These are phyloP conservation scores for Botrytis aclada DNA, from an alignment of 2,329 filamentous ascomycete genomes.

Conservation along the genomic window DNA sequence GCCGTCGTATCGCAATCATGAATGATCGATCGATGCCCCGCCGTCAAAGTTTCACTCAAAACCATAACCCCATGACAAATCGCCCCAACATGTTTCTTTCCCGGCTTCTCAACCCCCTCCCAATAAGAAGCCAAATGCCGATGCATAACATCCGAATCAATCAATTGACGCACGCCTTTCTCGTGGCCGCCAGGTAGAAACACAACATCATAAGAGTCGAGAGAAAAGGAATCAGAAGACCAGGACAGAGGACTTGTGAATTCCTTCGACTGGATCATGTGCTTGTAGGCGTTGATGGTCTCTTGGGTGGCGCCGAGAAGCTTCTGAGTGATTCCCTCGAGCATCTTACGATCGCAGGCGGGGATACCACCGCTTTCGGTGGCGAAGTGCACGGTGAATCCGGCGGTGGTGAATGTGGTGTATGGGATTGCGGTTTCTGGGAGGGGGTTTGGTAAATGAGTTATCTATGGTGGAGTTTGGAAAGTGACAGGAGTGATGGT, in stretches of 20 bases:
- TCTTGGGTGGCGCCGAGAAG: slow-evolving; percentile 47
- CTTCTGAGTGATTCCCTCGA: slow-evolving; percentile 48
- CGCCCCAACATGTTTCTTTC: slow-evolving; percentile 46
- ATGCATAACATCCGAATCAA: slow-evolving; percentile 48
- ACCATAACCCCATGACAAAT: slow-evolving; percentile 54
- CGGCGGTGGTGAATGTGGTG: slow-evolving; percentile 46
- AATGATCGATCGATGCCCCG: slow-evolving; percentile 42
- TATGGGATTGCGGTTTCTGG: slow-evolving; percentile 52
- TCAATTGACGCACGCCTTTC: slow-evolving; percentile 49
- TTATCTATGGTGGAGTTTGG: not conserved
- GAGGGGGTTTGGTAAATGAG: no score
- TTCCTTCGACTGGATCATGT: slow-evolving; percentile 44
- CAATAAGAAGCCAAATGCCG: slow-evolving; percentile 47
- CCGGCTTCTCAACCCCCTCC: slow-evolving; percentile 45
- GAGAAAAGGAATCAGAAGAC: slow-evolving; percentile 44
- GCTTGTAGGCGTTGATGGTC: slow-evolving; percentile 44
- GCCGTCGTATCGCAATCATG: slow-evolving; percentile 49
- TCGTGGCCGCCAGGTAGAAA: slow-evolving; percentile 54
- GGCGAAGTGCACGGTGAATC: slow-evolving; percentile 48
- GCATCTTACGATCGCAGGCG: slow-evolving; percentile 49
- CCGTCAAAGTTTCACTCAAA: slow-evolving; percentile 43
- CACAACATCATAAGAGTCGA: slow-evolving; percentile 47
- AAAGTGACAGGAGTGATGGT: not conserved
- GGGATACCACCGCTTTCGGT: slow-evolving; percentile 49
- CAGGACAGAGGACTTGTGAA: slow-evolving; percentile 46